Conservation (phyloP, 768 basidiomycete species). For the Agaricus subrufescens region DNA sequence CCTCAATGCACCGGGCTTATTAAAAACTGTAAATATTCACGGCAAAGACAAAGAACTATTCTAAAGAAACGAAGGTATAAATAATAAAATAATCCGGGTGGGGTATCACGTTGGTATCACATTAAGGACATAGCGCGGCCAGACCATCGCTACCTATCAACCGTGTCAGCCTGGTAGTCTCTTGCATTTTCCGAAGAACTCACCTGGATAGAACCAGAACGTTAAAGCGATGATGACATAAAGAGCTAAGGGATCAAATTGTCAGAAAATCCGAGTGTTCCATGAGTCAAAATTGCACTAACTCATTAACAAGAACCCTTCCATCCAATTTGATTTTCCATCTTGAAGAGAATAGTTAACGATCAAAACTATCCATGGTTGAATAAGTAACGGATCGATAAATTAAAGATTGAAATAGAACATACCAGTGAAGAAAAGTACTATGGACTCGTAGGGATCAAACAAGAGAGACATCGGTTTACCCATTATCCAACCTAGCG, state of each 20-base stretch:
- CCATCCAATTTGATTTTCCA: conserved; percentile 81
- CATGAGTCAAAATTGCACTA: not conserved
- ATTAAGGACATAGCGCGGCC: not conserved
- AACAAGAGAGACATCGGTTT: conserved; percentile 81
- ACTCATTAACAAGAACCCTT: conserved; percentile 56
- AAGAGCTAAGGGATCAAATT: conserved; percentile 34
- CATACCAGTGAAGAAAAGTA: conserved; percentile 41
- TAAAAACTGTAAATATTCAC: too few relatives aligned
- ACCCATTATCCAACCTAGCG: conserved; percentile 75
- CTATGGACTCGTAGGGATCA: conserved; percentile 84
- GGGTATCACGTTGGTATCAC: too few relatives aligned
- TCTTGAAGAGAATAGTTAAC: conserved; percentile 81
- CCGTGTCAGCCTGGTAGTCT: not conserved
- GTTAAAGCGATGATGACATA: conserved; percentile 69
- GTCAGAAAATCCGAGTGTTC: not conserved
- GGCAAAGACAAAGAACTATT: too few relatives aligned
- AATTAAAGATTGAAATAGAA: not conserved
- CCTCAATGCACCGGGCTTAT: too few relatives aligned
- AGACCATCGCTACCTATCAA: not conserved
- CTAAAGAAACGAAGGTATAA: too few relatives aligned
- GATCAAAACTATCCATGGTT: conserved; percentile 53
- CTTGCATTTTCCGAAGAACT: not conserved
- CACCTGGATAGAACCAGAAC: conserved; percentile 61
- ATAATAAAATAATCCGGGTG: too few relatives aligned
- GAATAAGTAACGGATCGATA: not conserved